Conservation (phyloP, 805 yeast genomes). For the Starmerella vaccinii region DNA sequence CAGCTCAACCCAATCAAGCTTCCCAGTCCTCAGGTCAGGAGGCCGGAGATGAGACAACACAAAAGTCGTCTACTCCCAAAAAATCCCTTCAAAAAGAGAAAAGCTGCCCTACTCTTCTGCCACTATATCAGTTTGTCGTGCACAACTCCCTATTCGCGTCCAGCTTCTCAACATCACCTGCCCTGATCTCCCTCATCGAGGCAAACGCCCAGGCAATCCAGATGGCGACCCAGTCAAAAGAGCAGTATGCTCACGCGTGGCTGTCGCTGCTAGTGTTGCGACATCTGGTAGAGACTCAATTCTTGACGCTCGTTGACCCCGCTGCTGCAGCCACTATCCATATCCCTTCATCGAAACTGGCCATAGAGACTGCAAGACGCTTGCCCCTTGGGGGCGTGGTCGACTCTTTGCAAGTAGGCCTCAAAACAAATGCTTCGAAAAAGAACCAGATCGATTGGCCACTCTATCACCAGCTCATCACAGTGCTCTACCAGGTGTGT, state of each 20-base stretch:
- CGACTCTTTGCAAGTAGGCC: slow-evolving; percentile 29
- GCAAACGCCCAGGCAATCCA: slow-evolving; percentile 28
- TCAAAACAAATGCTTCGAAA: slow-evolving; percentile 27
- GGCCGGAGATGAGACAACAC: too few relatives aligned
- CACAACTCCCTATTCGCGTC: slow-evolving; percentile 31
- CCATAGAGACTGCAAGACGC: slow-evolving; percentile 24
- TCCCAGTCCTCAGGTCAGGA: neutral
- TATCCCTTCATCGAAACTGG: slow-evolving; percentile 18
- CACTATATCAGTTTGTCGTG: slow-evolving; percentile 32
- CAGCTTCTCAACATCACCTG: slow-evolving; percentile 25
- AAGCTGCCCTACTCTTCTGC: slow-evolving; percentile 18
- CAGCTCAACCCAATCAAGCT: neutral
- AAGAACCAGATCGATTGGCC: slow-evolving; percentile 25
- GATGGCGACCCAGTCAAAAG: slow-evolving; percentile 25
- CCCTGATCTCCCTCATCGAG: slow-evolving; percentile 28
- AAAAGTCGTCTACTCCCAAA: slow-evolving; percentile 9
- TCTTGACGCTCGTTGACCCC: slow-evolving; percentile 12
- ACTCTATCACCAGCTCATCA: slow-evolving; percentile 26
- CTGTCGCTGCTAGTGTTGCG: slow-evolving; percentile 28
- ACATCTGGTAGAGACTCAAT: slow-evolving; percentile 26
- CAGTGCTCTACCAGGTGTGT: slow-evolving; percentile 24
- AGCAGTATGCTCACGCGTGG: slow-evolving; percentile 27
- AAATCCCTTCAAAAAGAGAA: neutral
- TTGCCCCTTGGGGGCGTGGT: slow-evolving; percentile 30
- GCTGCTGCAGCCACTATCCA: slow-evolving; percentile 14